Evolutionary conservation across 768 basidiomycete genomes (phyloP), one percentile per base, ranked within the genome.

Genomic region (Clitopilus hobsonii): DNA sequence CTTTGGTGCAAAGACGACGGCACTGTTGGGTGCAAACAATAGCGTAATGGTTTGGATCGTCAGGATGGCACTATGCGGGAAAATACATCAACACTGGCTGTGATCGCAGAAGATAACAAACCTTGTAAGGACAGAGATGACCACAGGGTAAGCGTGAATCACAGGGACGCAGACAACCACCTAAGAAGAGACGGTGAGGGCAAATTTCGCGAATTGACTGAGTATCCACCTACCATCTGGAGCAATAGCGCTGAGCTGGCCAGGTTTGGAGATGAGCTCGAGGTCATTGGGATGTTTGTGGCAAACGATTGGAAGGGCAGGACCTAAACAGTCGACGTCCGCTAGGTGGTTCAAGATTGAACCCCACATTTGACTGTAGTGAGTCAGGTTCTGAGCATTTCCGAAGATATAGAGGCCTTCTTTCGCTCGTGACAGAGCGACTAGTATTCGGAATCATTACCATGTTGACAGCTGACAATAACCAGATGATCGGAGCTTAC

Each of bases 391-490:
- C 0, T 74, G 65, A 0, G 85, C 81, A 52, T 89, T 89, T 22
- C 90, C 89, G 3, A 91, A 68, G 27, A 92, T 80, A 61, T 77
- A 91, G 1, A 92, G 69, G 4, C 89, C 89, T 56, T 91, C 82
- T 49, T 81, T 78, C 3, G 89, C 89, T 20, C 89, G 77, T 20
- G 88, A 89, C 3, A 91, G 65, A 0, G 90, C 87, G 38, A 91
- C 89, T 78, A 18, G n/a, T n/a, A n/a, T n/a, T n/a, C n/a, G n/a
- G n/a, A n/a, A n/a, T n/a, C n/a, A n/a, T n/a, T n/a, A n/a, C n/a
- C n/a, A n/a, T n/a, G n/a, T n/a, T n/a, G n/a, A n/a, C n/a, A n/a
- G n/a, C n/a, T n/a, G n/a, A n/a, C n/a, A n/a, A n/a, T n/a, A n/a
- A n/a, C n/a, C n/a, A n/a, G n/a, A n/a, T n/a, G n/a, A n/a, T n/a